Evolutionary conservation across 352 stramenopile genomes (phyloP).

Genomic region (Globisporangium barbulae): DNA sequence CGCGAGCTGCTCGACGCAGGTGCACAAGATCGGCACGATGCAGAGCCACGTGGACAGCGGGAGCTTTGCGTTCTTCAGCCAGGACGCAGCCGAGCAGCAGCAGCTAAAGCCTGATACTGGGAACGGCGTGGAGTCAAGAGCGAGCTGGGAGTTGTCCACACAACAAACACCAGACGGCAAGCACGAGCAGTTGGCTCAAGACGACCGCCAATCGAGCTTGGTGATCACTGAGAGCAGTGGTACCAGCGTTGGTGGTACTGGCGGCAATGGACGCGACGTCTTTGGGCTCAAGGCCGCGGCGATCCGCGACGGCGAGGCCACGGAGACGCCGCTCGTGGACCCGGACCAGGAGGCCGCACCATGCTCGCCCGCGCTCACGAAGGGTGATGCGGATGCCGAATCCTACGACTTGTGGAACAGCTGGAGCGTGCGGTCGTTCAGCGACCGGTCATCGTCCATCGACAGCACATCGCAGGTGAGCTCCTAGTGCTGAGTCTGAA

Average conservation of each 20-base stretch:
- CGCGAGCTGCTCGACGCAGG: conserved; percentile 27
- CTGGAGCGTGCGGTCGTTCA: conserved; percentile 36
- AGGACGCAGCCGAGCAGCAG: neutral
- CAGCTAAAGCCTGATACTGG: too few relatives aligned
- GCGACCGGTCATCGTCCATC: conserved; percentile 19
- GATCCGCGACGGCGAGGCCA: conserved; percentile 13
- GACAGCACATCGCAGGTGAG: conserved; percentile 20
- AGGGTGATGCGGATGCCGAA: conserved; percentile 10
- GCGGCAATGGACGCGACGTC: neutral
- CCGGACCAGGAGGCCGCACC: conserved; percentile 24
- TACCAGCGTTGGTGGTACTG: neutral
- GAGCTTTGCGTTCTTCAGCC: conserved; percentile 16
- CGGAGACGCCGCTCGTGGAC: conserved; percentile 15
- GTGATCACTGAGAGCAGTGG: neutral
- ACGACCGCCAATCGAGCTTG: neutral
- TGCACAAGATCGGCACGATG: conserved; percentile 41
- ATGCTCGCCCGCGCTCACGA: conserved; percentile 3
- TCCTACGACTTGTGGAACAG: conserved; percentile 37
- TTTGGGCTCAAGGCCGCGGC: conserved; percentile 7
- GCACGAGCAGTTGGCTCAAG: neutral
- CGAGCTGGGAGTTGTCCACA: neutral
- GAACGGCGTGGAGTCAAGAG: neutral
- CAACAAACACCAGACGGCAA: neutral
- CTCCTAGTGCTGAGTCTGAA: neutral
- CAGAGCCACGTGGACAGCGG: conserved; percentile 28